Base-by-base conservation (phyloP, 2,329 filamentous ascomycete genomes). In the Aspergillus pseudoglaucus region DNA sequence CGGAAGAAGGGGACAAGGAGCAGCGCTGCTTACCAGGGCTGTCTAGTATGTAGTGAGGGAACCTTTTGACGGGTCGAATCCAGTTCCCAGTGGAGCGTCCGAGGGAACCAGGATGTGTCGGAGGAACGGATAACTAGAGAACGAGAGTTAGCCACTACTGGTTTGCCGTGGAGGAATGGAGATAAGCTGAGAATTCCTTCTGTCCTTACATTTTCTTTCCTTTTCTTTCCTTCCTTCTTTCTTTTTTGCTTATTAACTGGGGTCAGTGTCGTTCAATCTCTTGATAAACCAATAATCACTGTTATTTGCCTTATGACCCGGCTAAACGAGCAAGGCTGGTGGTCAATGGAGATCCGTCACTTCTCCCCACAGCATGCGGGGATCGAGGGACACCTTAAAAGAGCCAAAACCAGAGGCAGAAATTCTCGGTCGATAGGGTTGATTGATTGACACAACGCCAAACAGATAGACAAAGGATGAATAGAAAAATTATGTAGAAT, bases 111-210 rank as follows among this genome's bases (percentile, higher is more conserved):
- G 48, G 50, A 50, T 42, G 48, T 51, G 52, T 60, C 64, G 64
- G 64, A 53, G 61, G 55, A 66, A 66, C 62, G 64, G 64, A 66
- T 60, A 39, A 18, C 37, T 39, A n/a, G 55, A 49, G 54, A 50
- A 45, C 47, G 52, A 47, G 39, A 45, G 48, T 40, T 43, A 27
- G 39, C 40, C 32, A 46, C 22, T n/a, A 44, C 22, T n/a, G 25
- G n/a, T 17, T 44, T 20, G 12, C 42, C 23, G 25, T 30, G 42
- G 42, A 30, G 22, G 25, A 44, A 33, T 25, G 25, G 17, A 20
- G 18, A 23, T 35, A 17, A n/a, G n/a, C 14, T 35, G 15, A 17
- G 6, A 6, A 35, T 9, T 35, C 17, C 37, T 39, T 39, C 17
- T 20, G 17, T 39, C 18, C 37, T 20, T 39, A n/a, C 18, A 3